Evolutionary conservation across 1,284 basidiomycete genomes (phyloP).

Genomic region (Xerocomus minutiporus): DNA sequence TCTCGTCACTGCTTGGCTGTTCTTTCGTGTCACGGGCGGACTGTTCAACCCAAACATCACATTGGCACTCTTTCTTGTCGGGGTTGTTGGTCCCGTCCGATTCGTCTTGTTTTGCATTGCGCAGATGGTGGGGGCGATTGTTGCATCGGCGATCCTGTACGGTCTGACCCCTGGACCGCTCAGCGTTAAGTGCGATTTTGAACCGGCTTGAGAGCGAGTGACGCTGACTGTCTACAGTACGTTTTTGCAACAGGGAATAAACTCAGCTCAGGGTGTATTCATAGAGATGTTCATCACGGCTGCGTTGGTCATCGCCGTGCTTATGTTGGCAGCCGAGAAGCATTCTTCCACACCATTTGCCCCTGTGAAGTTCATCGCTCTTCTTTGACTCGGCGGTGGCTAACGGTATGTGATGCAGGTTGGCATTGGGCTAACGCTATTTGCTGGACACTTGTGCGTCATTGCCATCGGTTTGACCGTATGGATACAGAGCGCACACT

Average conservation of each 20-base stretch:
- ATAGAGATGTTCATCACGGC: conserved; percentile 71
- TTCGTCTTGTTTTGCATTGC: conserved; percentile 62
- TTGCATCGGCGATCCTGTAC: conserved; percentile 56
- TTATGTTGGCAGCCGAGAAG: conserved; percentile 69
- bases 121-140: conserved; percentile 60
- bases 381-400: neutral
- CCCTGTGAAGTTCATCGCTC: conserved; percentile 39
- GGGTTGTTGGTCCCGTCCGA: conserved; percentile 55
- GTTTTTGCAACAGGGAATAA: conserved; percentile 41
- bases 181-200: conserved; percentile 46
- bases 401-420: conserved; percentile 37
- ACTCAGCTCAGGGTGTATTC: conserved; percentile 57
- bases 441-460: conserved; percentile 60
- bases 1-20: conserved; percentile 67
- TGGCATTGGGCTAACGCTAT: conserved; percentile 67
- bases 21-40: conserved; percentile 69
- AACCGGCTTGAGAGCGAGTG: conserved; percentile 1
- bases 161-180: conserved; percentile 58
- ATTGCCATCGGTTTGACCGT: neutral
- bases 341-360: conserved; percentile 68
- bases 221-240: conserved; percentile 36
- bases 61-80: conserved; percentile 56
- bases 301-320: conserved; percentile 53
- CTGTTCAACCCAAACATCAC: conserved; percentile 71
- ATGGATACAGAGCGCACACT: neutral